A percentile compares a stretch with the other conserved stretches of the same genome.
These are phyloP conservation scores for Nothophaeocryptopus gaeumannii DNA, from an alignment of 2,329 filamentous ascomycete species.

Conservation along the genomic window DNA sequence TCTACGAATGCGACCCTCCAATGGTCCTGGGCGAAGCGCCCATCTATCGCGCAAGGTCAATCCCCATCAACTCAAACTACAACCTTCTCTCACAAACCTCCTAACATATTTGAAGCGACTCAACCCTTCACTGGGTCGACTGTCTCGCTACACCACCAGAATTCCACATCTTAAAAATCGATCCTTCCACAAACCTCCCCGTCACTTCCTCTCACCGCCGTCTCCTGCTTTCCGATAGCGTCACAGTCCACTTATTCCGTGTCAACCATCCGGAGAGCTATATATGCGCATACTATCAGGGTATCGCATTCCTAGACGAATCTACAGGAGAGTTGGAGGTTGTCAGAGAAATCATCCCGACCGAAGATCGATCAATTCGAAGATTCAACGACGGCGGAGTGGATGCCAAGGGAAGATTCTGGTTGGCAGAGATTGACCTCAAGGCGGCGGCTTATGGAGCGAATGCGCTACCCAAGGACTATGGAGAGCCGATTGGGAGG, in stretches of 20 bases:
- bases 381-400: constrained; percentile 8
- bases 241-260: constrained; percentile 9
- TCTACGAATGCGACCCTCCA: constrained; percentile 5
- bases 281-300: constrained; percentile 10
- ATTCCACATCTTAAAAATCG: constrained; percentile 6
- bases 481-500: constrained; percentile 6
- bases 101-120: not conserved
- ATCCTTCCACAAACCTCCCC: not conserved
- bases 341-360: constrained; percentile 6
- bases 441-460: constrained; percentile 3
- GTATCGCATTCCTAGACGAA: constrained; percentile 6
- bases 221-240: not conserved
- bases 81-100: too few relatives aligned
- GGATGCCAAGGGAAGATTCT: constrained; percentile 8
- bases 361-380: not conserved
- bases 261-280: not conserved
- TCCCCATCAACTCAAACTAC: too few relatives aligned
- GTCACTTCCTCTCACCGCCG: not conserved
- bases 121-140: constrained; percentile 8
- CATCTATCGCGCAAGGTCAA: constrained; percentile 1
- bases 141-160: not conserved
- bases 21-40: constrained; percentile 6
- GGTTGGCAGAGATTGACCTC: constrained; percentile 6
- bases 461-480: constrained; percentile 2
- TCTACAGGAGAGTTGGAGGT: not conserved